Percentiles rank a stretch among this genome's conserved stretches.
phyloP scores from a whole-genome alignment of 2,329 filamentous ascomycete genomes.

The Xylaria sp. region DNA sequence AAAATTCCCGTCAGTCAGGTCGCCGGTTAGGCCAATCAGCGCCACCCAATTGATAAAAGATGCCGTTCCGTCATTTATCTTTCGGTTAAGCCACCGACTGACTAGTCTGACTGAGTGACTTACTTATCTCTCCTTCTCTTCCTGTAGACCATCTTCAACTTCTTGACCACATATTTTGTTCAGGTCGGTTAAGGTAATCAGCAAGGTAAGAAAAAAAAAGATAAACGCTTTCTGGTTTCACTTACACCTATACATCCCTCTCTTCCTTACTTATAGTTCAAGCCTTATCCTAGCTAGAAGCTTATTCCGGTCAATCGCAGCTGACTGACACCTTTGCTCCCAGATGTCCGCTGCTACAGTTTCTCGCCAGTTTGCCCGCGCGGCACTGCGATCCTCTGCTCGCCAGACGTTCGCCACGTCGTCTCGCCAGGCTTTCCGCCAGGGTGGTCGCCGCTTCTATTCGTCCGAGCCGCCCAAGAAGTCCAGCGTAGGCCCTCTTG shows the following conservation, averaged over 20 bases:
- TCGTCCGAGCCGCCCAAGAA: conserved; percentile 73
- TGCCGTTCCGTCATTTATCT: conserved; percentile 16
- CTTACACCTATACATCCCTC: too few relatives aligned
- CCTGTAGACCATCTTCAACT: neutral
- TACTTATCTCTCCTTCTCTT: conserved; percentile 1
- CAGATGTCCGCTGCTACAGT: conserved; percentile 60
- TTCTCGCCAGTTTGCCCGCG: conserved; percentile 65
- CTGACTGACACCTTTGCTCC: conserved; percentile 23
- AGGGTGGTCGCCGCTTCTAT: conserved; percentile 81
- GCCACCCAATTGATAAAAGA: conserved; percentile 32
- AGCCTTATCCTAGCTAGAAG: neutral
- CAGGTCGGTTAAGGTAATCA: too few relatives aligned
- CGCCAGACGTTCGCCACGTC: conserved; percentile 69
- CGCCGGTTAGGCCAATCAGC: conserved; percentile 34
- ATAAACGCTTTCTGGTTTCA: neutral
- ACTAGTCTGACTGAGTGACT: neutral
- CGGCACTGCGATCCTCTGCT: conserved; percentile 68
- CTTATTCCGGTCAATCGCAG: neutral
- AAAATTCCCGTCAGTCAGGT: conserved; percentile 18
- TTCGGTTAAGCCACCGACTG: neutral
- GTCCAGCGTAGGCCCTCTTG: conserved; percentile 59
- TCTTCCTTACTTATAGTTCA: neutral
- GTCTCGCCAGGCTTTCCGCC: conserved; percentile 76
- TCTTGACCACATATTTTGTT: neutral
- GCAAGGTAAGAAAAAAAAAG: conserved; percentile 20